Percentiles rank a stretch among this genome's conserved stretches.
These are phyloP conservation scores for Amphichorda felina DNA, from an alignment of 2,329 filamentous ascomycete genomes.

Conservation along the genomic window DNA sequence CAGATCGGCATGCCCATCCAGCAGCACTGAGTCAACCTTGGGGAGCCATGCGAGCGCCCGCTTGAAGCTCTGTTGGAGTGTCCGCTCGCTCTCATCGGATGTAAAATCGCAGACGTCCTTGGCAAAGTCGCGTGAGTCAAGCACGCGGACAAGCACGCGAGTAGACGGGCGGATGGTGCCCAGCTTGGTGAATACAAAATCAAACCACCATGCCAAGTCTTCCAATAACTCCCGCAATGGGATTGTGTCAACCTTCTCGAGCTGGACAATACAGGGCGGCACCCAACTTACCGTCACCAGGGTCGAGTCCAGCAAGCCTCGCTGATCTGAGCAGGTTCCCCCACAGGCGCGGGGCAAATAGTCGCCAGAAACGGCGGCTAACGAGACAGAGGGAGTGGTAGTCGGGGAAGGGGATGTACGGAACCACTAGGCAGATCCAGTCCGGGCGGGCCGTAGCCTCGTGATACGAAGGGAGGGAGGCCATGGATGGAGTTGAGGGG, in stretches of 20 bases:
- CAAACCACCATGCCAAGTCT: slow-evolving; percentile 38
- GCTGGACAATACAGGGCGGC: too few species aligned
- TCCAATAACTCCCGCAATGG: background rate
- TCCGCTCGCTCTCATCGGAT: slow-evolving; percentile 22
- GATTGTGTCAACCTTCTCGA: too few species aligned
- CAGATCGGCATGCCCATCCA: slow-evolving; percentile 33
- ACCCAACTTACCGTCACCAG: slow-evolving; percentile 28
- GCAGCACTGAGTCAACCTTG: slow-evolving; percentile 29
- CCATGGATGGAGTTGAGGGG: slow-evolving; percentile 9
- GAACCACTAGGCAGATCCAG: slow-evolving; percentile 36
- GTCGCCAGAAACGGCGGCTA: slow-evolving; percentile 28
- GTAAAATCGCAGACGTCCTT: slow-evolving; percentile 26
- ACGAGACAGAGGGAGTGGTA: slow-evolving; percentile 37
- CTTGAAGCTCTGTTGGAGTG: slow-evolving; percentile 24
- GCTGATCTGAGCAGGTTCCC: slow-evolving; percentile 30
- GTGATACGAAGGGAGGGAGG: slow-evolving; percentile 37
- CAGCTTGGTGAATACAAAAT: slow-evolving; percentile 30
- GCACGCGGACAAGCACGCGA: slow-evolving; percentile 27
- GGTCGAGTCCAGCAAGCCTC: slow-evolving; percentile 26
- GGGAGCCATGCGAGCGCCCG: slow-evolving; percentile 27
- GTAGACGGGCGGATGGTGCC: slow-evolving; percentile 21
- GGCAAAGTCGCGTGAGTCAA: slow-evolving; percentile 35
- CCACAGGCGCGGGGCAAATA: slow-evolving; percentile 43
- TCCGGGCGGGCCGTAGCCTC: slow-evolving; percentile 33
- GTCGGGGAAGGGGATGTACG: slow-evolving; percentile 27